Percentiles rank a stretch among this genome's conserved stretches.
Evolutionary conservation across 1,284 basidiomycete species (phyloP).

Genomic region (Paramarasmius palmivorus): DNA sequence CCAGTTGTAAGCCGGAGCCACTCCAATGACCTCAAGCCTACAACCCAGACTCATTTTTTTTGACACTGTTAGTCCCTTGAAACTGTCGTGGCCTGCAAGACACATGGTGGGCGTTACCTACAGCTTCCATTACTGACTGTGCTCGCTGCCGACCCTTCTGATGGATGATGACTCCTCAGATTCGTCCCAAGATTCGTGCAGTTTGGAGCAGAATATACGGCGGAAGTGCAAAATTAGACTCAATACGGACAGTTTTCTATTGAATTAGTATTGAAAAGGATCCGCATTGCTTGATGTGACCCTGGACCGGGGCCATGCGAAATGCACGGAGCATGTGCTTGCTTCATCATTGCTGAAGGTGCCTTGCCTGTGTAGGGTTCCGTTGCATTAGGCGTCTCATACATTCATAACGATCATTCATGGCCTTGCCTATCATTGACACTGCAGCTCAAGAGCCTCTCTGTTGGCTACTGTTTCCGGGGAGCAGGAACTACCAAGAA

Average conservation of each 20-base stretch:
- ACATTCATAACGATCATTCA: too few species aligned
- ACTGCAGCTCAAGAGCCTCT: not conserved
- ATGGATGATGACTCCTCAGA: not conserved
- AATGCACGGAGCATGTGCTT: conserved; percentile 12
- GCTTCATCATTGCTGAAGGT: not conserved
- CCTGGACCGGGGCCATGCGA: conserved; percentile 6
- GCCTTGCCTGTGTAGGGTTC: not conserved
- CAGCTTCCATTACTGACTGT: not conserved
- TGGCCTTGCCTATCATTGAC: not conserved
- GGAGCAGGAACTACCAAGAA: not conserved
- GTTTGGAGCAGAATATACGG: not conserved
- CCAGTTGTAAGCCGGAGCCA: too few species aligned
- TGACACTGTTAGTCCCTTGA: too few species aligned
- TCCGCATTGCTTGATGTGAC: too few species aligned
- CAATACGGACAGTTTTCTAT: not conserved
- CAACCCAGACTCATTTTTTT: too few species aligned
- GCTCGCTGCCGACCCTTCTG: not conserved
- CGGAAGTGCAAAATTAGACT: not conserved
- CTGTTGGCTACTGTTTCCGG: not conserved
- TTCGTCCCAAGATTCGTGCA: not conserved
- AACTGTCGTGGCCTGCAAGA: too few species aligned
- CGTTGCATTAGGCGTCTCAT: too few species aligned
- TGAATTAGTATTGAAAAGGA: not conserved
- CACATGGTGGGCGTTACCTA: too few species aligned
- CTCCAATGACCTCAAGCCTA: too few species aligned